Percentiles rank a stretch among this genome's conserved stretches.
phyloP scores from a whole-genome alignment of 2,329 filamentous ascomycete genomes.

The Monosporascus sp. region DNA sequence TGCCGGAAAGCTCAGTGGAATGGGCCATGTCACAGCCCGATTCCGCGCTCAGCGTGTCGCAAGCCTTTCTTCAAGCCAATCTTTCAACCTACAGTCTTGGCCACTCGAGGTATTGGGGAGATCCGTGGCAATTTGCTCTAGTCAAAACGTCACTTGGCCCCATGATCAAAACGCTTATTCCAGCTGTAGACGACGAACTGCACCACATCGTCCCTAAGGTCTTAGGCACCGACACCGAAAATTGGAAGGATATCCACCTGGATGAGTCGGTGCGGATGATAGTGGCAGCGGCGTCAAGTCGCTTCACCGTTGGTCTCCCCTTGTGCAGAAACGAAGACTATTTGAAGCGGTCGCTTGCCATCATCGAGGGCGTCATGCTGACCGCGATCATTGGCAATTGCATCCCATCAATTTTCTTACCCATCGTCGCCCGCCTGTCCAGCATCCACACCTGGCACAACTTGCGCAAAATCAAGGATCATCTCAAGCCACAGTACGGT shows the following conservation, averaged over 20 bases:
- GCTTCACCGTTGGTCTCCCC: slow-evolving; percentile 21
- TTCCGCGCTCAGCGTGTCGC: slow-evolving; percentile 23
- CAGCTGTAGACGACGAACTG: slow-evolving; percentile 30
- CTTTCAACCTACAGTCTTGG: slow-evolving; percentile 33
- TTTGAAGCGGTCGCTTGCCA: too few relatives aligned
- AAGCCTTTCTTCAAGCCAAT: slow-evolving; percentile 34
- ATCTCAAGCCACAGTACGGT: slow-evolving; percentile 16
- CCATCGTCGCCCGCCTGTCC: too few relatives aligned
- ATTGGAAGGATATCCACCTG: slow-evolving; percentile 30
- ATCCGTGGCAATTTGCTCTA: slow-evolving; percentile 20
- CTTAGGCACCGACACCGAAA: slow-evolving; percentile 27
- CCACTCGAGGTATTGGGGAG: slow-evolving; percentile 18
- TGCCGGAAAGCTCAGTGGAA: slow-evolving; percentile 33
- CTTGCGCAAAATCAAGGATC: too few relatives aligned
- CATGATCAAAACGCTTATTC: slow-evolving; percentile 27
- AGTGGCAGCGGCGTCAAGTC: slow-evolving; percentile 19
- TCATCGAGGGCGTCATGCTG: too few relatives aligned
- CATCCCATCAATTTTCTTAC: too few relatives aligned
- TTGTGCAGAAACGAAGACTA: slow-evolving; percentile 17
- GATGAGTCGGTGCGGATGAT: slow-evolving; percentile 20
- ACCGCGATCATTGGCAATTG: too few relatives aligned
- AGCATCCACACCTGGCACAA: too few relatives aligned
- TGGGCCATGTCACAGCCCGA: slow-evolving; percentile 37
- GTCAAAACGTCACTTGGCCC: slow-evolving; percentile 31
- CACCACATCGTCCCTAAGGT: slow-evolving; percentile 26